phyloP scores from a whole-genome alignment of 106 monocot species.

The Allium sativum region DNA sequence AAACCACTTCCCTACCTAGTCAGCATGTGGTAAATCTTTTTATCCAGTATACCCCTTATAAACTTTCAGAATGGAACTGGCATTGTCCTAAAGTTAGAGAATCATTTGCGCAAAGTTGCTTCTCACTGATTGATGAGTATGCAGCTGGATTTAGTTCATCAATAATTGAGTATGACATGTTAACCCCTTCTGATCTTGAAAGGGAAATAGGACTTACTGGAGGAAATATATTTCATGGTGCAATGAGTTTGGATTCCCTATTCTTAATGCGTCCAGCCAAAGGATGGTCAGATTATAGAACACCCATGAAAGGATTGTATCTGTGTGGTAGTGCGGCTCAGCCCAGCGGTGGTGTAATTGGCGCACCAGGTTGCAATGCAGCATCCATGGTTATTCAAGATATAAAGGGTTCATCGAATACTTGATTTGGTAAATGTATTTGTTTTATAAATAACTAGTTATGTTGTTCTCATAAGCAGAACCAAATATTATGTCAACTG shows the following conservation, averaged over 20 bases:
- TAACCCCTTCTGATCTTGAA: conserved; percentile 97
- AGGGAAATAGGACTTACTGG: conserved; percentile 86
- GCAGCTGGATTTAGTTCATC: conserved; percentile 94
- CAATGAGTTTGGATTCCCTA: conserved; percentile 88
- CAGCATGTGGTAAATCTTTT: conserved; percentile 96
- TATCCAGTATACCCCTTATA: conserved; percentile 88
- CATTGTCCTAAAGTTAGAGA: conserved; percentile 55
- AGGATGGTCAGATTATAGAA: conserved; percentile 95
- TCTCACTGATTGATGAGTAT: conserved; percentile 95
- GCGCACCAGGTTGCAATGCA: conserved; percentile 91
- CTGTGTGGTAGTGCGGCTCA: conserved; percentile 90
- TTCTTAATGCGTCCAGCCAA: conserved; percentile 92
- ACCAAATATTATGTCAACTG: no score
- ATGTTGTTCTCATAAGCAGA: no score
- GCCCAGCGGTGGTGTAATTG: conserved; percentile 98
- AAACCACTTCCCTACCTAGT: no score
- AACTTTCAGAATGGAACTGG: conserved; percentile 78
- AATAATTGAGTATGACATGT: conserved; percentile 79
- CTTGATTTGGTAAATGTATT: not conserved
- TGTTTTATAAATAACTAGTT: no score
- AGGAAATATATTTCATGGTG: conserved; percentile 95
- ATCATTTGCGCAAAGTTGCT: conserved; percentile 82
- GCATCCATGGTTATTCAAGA: conserved; percentile 78
- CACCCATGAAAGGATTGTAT: conserved; percentile 84
- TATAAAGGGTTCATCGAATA: conserved; percentile 23